Evolutionary conservation across 495 filamentous ascomycete species (phyloP).

Genomic region (Beverwykella pulmonaria): DNA sequence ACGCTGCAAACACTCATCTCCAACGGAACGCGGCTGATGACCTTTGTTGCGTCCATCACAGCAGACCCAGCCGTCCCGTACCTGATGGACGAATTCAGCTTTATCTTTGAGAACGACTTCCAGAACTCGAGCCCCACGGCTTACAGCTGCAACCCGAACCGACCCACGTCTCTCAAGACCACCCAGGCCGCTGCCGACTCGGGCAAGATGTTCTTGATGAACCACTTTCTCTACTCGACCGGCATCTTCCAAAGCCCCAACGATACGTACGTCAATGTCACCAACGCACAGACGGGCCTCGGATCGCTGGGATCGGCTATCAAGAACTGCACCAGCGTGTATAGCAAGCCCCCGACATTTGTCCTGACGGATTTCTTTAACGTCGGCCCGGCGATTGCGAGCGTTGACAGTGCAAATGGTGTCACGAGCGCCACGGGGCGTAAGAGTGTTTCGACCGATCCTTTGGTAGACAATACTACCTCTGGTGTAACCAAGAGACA

Average conservation of each 20-base stretch:
- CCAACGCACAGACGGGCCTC: conserved; percentile 35
- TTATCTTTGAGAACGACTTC: conserved; percentile 49
- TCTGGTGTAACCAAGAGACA: not conserved
- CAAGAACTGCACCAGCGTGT: conserved; percentile 35
- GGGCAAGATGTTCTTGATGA: conserved; percentile 46
- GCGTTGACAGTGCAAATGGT: conserved; percentile 44
- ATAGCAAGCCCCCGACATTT: conserved; percentile 40
- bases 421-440: conserved; percentile 37
- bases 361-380: conserved; percentile 47
- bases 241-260: conserved; percentile 40
- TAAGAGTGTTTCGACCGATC: conserved; percentile 7
- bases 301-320: conserved; percentile 40
- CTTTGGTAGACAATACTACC: conserved; percentile 4
- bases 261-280: conserved; percentile 34
- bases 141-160: conserved; percentile 42
- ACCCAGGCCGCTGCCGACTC: conserved; percentile 26
- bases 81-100: conserved; percentile 48
- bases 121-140: conserved; percentile 37
- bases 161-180: conserved; percentile 38
- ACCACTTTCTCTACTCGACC: conserved; percentile 45
- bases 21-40: conserved; percentile 44
- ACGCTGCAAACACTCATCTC: conserved; percentile 44
- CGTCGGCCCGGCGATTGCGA: conserved; percentile 43
- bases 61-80: conserved; percentile 39
- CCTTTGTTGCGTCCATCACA: conserved; percentile 41